Conservation (phyloP, 2,329 filamentous ascomycete genomes). For the Cryphonectria japonica region DNA sequence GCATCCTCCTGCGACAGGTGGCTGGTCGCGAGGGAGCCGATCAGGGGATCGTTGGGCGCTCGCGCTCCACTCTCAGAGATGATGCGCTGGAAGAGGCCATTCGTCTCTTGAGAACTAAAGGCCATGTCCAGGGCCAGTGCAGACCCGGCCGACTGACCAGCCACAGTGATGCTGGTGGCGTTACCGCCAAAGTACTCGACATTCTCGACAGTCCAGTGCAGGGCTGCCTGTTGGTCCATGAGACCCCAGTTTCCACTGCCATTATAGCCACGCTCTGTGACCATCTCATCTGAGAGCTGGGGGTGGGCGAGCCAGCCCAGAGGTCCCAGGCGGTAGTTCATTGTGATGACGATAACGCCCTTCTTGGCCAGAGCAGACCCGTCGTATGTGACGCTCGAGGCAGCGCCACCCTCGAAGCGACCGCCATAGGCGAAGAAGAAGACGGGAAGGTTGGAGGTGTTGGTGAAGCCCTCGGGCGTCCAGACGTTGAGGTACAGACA, state of each 20-base stretch:
- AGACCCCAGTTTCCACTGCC: conserved; percentile 68
- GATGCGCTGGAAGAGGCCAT: conserved; percentile 34
- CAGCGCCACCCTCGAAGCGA: conserved; percentile 50
- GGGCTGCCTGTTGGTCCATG: conserved; percentile 68
- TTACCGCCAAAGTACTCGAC: conserved; percentile 71
- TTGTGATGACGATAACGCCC: conserved; percentile 70
- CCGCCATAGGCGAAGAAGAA: conserved; percentile 49
- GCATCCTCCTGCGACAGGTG: conserved; percentile 34
- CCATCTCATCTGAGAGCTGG: conserved; percentile 46
- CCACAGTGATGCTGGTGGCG: conserved; percentile 67
- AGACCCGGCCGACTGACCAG: conserved; percentile 70
- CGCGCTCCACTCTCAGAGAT: conserved; percentile 41
- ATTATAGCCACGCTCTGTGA: background rate
- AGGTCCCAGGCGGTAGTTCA: conserved; percentile 76
- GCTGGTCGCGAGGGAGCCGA: conserved; percentile 34
- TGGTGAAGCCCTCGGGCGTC: conserved; percentile 57
- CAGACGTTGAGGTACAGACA: conserved; percentile 72
- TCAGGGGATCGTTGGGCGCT: conserved; percentile 36
- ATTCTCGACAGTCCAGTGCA: conserved; percentile 71
- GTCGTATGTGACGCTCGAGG: conserved; percentile 51
- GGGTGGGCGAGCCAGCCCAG: conserved; percentile 71
- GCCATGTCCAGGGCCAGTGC: conserved; percentile 46
- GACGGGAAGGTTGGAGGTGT: conserved; percentile 45
- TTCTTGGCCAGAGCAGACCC: conserved; percentile 61
- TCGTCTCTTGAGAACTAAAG: conserved; percentile 11